Evolutionary conservation across 73 alveolate species (phyloP).

Genomic region (Paramecium pentaurelia): DNA sequence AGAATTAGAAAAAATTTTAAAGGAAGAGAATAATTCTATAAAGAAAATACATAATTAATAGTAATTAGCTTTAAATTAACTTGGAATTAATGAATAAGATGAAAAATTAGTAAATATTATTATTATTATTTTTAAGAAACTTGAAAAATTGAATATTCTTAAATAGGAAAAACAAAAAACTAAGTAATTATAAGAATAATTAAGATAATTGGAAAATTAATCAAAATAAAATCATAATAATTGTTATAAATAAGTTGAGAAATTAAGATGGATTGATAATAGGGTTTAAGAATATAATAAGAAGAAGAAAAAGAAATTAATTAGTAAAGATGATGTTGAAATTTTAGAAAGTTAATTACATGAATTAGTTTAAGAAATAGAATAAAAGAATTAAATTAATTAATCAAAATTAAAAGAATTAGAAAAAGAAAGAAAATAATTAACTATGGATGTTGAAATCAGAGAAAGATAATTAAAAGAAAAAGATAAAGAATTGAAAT

Average conservation of each 20-base stretch:
- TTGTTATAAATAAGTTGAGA: slow-evolving; percentile 2
- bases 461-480: slow-evolving; percentile 7
- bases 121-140: neutral
- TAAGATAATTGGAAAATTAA: neutral
- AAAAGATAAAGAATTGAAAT: neutral
- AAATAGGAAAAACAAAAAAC: neutral
- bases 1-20: neutral
- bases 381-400: neutral
- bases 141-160: neutral
- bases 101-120: neutral
- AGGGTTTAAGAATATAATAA: neutral
- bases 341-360: neutral
- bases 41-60: neutral
- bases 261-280: slow-evolving; percentile 32
- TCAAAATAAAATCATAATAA: neutral
- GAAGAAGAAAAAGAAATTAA: neutral
- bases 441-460: neutral
- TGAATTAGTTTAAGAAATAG: neutral
- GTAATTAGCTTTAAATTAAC: neutral
- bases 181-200: neutral
- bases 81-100: neutral
- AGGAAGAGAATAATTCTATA: neutral
- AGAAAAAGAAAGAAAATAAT: neutral
- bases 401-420: neutral
- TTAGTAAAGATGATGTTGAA: slow-evolving; percentile 6